Evolutionary conservation across 352 stramenopile species (phyloP).

Genomic region (Plasmopara halstedii): DNA sequence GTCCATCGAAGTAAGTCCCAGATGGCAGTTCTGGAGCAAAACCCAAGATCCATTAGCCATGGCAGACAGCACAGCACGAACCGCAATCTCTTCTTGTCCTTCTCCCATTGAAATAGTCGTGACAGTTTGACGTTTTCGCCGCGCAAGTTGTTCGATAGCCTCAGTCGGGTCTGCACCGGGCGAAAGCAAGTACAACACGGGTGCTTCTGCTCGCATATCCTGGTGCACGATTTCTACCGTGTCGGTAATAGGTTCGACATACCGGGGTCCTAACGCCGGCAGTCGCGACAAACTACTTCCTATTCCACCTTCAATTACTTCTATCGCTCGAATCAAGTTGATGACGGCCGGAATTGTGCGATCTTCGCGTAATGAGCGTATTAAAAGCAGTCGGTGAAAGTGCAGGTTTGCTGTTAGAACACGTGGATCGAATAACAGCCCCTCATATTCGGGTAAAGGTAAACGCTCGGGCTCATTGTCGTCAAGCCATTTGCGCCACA

Average conservation of each 20-base stretch:
- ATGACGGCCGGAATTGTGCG: constrained; percentile 60
- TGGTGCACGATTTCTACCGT: constrained; percentile 62
- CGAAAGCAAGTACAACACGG: constrained; percentile 66
- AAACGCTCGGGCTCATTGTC: constrained; percentile 68
- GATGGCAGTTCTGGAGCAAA: constrained; percentile 73
- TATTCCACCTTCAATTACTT: constrained; percentile 42
- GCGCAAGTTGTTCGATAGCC: constrained; percentile 54
- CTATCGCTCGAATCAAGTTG: constrained; percentile 57
- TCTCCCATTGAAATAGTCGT: constrained; percentile 76
- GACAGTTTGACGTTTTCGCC: constrained; percentile 60
- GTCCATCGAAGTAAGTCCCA: constrained; percentile 64
- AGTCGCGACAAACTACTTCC: constrained; percentile 24
- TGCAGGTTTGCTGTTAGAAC: constrained; percentile 54
- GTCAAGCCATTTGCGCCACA: constrained; percentile 74
- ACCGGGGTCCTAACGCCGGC: constrained; percentile 52
- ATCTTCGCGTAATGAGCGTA: constrained; percentile 64
- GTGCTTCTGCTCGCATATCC: constrained; percentile 57
- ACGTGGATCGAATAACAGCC: constrained; percentile 51
- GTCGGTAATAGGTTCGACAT: constrained; percentile 58
- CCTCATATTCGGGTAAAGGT: constrained; percentile 61
- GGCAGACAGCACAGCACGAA: constrained; percentile 40
- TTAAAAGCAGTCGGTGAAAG: constrained; percentile 63
- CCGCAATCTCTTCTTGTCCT: constrained; percentile 55
- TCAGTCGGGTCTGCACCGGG: constrained; percentile 67
- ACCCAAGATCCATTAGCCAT: constrained; percentile 77